Evolutionary conservation across 495 filamentous ascomycete genomes (phyloP).

Genomic region (Talaromyces borbonicus): DNA sequence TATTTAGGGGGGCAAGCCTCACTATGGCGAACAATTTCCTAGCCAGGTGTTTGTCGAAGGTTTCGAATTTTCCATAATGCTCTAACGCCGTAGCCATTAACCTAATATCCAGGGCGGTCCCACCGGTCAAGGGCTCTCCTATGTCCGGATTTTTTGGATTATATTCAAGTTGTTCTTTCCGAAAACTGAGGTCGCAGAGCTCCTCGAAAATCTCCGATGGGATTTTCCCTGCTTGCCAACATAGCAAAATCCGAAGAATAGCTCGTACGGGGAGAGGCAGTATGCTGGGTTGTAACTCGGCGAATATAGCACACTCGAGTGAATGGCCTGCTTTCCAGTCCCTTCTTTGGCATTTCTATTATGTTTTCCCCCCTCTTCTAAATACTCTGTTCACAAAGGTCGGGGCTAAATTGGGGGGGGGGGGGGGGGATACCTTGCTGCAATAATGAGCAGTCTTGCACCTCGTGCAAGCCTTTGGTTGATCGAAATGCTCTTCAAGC

Average conservation of each 20-base stretch:
- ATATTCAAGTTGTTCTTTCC: too few species aligned
- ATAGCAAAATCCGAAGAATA: slow-evolving; percentile 41
- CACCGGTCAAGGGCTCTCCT: too few species aligned
- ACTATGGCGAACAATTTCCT: slow-evolving; percentile 35
- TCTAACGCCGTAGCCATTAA: slow-evolving; percentile 45
- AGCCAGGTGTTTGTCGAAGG: slow-evolving; percentile 29
- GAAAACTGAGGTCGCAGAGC: slow-evolving; percentile 38
- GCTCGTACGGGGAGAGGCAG: slow-evolving; percentile 50
- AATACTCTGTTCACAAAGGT: too few species aligned
- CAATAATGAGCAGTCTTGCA: slow-evolving; percentile 59
- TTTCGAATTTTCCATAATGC: slow-evolving; percentile 35
- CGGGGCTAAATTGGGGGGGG: too few species aligned
- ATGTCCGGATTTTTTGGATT: too few species aligned
- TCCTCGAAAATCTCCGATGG: slow-evolving; percentile 25
- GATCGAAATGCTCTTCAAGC: slow-evolving; percentile 8
- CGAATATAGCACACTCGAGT: slow-evolving; percentile 47
- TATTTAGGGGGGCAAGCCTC: slow-evolving; percentile 9
- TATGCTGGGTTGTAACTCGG: slow-evolving; percentile 33
- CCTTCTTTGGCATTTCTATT: slow-evolving; percentile 50
- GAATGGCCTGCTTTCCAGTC: slow-evolving; percentile 54
- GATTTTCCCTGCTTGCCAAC: slow-evolving; percentile 24
- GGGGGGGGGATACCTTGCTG: slow-evolving; percentile 40
- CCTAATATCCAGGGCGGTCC: slow-evolving; percentile 36
- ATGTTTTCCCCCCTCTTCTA: neutral
- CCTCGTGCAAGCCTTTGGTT: slow-evolving; percentile 46